A percentile compares a stretch with the other conserved stretches of the same genome.
Evolutionary conservation across 441 rosid species (phyloP).

Genomic region (Daphne laureola): DNA sequence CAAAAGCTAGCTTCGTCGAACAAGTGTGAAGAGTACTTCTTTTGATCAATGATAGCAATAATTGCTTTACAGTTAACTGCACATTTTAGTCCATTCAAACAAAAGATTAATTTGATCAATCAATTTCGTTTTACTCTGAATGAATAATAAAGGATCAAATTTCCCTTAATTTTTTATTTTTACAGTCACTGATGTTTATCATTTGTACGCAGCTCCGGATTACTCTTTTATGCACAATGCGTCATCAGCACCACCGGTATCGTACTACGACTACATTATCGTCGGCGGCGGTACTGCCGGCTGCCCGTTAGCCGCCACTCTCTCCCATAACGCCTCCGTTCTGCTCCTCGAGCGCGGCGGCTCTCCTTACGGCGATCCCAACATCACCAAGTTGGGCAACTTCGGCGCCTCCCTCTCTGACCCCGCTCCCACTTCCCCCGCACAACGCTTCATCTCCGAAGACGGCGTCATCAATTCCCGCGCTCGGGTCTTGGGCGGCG

Average conservation of each 20-base stretch:
- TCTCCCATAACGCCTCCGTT: constrained; percentile 59
- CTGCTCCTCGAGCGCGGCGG: constrained; percentile 80
- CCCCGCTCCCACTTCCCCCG: constrained; percentile 51
- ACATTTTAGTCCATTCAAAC: too few relatives aligned
- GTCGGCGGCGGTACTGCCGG: constrained; percentile 93
- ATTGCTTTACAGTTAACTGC: too few relatives aligned
- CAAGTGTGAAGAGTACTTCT: too few relatives aligned
- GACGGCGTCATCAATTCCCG: constrained; percentile 89
- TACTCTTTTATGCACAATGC: constrained; percentile 42
- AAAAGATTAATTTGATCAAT: too few relatives aligned
- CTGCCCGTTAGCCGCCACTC: constrained; percentile 81
- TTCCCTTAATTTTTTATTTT: not conserved
- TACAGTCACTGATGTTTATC: not conserved
- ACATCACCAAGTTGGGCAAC: constrained; percentile 39
- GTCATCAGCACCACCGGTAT: constrained; percentile 29
- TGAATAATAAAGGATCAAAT: not conserved
- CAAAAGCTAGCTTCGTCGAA: too few relatives aligned
- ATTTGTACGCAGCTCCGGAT: constrained; percentile 17
- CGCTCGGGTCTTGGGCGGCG: constrained; percentile 74
- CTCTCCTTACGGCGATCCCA: constrained; percentile 66
- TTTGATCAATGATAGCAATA: too few relatives aligned
- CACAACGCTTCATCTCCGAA: constrained; percentile 76
- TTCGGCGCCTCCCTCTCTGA: constrained; percentile 64
- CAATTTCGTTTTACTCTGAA: too few relatives aligned
- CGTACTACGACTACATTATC: constrained; percentile 68